These are phyloP conservation scores for Bryoglossum gracile DNA, from an alignment of 495 filamentous ascomycete genomes.

Conservation along the genomic window DNA sequence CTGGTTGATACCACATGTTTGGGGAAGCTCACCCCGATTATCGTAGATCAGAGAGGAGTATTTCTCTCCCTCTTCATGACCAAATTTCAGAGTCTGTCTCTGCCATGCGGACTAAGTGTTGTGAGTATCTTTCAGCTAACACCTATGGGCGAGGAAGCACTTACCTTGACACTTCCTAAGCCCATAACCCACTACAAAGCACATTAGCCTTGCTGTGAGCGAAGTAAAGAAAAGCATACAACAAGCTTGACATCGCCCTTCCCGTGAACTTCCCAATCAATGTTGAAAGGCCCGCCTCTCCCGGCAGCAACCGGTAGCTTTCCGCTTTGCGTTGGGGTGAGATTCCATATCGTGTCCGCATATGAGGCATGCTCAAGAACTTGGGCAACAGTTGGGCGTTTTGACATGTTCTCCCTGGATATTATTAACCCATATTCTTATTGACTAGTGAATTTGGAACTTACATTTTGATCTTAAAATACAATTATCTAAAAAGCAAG, in stretches of 20 bases:
- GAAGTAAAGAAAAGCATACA: conserved; percentile 44
- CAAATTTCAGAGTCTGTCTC: conserved; percentile 68
- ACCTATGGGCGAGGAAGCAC: conserved; percentile 32
- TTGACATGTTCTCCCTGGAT: background rate
- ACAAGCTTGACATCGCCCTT: conserved; percentile 60
- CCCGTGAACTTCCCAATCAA: conserved; percentile 75
- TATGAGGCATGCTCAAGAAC: conserved; percentile 35
- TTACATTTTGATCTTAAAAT: background rate
- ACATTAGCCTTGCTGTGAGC: conserved; percentile 8
- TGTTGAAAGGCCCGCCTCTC: conserved; percentile 61
- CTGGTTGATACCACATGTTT: conserved; percentile 14
- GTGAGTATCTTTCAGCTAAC: conserved; percentile 33
- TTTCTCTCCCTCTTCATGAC: conserved; percentile 54
- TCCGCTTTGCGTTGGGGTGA: conserved; percentile 52
- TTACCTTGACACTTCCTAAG: conserved; percentile 49
- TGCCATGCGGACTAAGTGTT: conserved; percentile 51
- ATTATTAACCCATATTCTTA: background rate
- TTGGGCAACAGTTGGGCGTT: conserved; percentile 16
- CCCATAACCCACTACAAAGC: conserved; percentile 54
- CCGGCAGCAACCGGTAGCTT: conserved; percentile 51
- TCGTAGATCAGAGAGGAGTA: conserved; percentile 71
- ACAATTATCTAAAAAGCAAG: too few relatives aligned
- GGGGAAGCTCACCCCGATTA: conserved; percentile 49
- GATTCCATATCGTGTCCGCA: conserved; percentile 49
- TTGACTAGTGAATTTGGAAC: background rate